phyloP scores from a whole-genome alignment of 805 yeast species.

The Komagataella phaffii region DNA sequence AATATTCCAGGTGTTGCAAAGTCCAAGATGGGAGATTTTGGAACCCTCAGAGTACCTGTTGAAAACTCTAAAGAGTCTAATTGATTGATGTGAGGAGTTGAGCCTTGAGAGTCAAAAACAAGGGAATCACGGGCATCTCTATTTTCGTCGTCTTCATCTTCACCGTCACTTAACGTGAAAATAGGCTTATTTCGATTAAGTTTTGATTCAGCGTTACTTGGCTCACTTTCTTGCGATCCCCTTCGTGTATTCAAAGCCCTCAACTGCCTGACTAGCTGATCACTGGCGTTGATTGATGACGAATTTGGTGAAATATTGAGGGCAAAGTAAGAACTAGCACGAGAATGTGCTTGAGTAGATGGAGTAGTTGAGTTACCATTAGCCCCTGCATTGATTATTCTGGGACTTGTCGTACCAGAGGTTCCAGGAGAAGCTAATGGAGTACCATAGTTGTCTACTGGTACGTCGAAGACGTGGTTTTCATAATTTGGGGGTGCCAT shows the following conservation, averaged over 20 bases:
- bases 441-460: slow-evolving; percentile 20
- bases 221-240: slow-evolving; percentile 20
- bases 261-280: slow-evolving; percentile 35
- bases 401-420: slow-evolving; percentile 20
- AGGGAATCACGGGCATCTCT: not conserved
- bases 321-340: not conserved
- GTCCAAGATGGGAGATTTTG: slow-evolving; percentile 10
- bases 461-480: slow-evolving; percentile 67
- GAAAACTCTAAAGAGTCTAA: not conserved
- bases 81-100: not conserved
- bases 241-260: slow-evolving; percentile 36
- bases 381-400: not conserved
- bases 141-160: slow-evolving; percentile 10
- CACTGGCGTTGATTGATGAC: slow-evolving; percentile 9
- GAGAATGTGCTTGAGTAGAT: slow-evolving; percentile 3
- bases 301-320: slow-evolving; percentile 1
- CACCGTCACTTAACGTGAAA: slow-evolving; percentile 15
- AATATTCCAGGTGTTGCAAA: slow-evolving; percentile 24
- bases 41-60: not conserved
- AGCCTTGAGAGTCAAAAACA: slow-evolving; percentile 15
- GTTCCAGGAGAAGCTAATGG: slow-evolving; percentile 14
- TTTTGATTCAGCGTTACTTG: not conserved
- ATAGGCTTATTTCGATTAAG: slow-evolving; percentile 11
- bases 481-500: slow-evolving; percentile 84
- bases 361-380: slow-evolving; percentile 5